Evolutionary conservation across 2,329 filamentous ascomycete species (phyloP), one percentile per base, ranked within the genome.

Genomic region (Clarireedia hainanense): DNA sequence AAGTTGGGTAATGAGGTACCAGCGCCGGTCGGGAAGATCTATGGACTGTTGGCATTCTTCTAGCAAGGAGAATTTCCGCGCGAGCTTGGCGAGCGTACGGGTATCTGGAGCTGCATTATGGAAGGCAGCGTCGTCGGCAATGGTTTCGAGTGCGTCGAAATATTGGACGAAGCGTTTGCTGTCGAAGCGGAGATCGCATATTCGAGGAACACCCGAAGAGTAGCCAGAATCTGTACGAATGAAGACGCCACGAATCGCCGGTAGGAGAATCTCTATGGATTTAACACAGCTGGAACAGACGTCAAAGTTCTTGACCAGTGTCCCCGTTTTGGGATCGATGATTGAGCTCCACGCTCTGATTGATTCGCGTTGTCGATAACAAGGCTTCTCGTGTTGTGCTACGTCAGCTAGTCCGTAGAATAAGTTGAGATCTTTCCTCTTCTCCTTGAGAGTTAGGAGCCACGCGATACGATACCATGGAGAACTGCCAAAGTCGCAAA

Each of bases 381-480:
- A 95, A 72, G 66, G 80, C 67, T 70, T 77, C 65, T 61, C 78
- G 73, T 74, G 78, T 4, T 79, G 76, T 2, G 79, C 74, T 40
- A 89, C 79, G 9, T 80, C 78, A 5, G 86, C 84, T 36, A 96
- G 76, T 39, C 80, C 79, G 57, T 86, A 81, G 30, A 96, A 76
- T 5, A 95, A 72, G 12, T 80, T 79, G 42, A 94, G 73, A 61
- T 89, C 83, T 3, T 79, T 75, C 17, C 80, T 75, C 12, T 81
- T 73, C 61, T 89, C 81, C 69, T 91, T 90, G 52, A 88, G 74
- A 2, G 85, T 91, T 60, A 95, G 77, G 3, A 91, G 77, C 83
- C 88, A 95, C 0, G 91, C 91, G 40, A 96, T 83, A 27, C 89
- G 84, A 64, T 89, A 86, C 89, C 91, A 96, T 0, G 86, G 81